Evolutionary conservation across 2,329 filamentous ascomycete genomes (phyloP).

Genomic region (Scedosporium apiospermum): DNA sequence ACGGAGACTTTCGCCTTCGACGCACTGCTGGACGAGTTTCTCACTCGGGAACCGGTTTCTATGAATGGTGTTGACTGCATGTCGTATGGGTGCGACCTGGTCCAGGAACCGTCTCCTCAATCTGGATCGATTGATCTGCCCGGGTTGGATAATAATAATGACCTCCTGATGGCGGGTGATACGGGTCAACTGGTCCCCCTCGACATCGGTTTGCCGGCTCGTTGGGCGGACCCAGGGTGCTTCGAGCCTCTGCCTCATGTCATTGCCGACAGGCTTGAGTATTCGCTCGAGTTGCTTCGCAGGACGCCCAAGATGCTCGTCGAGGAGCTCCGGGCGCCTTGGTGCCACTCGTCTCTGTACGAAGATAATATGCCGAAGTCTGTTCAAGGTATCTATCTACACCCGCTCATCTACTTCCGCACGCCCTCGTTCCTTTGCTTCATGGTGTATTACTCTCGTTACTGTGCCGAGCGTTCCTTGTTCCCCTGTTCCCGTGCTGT

Average conservation of each 20-base stretch:
- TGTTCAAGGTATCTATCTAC: conserved; percentile 28
- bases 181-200: conserved; percentile 5
- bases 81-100: background rate
- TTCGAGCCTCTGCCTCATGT: conserved; percentile 15
- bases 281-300: conserved; percentile 41
- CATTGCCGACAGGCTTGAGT: conserved; percentile 24
- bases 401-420: background rate
- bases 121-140: background rate
- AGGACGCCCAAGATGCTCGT: conserved; percentile 39
- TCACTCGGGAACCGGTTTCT: background rate
- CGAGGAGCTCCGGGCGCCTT: conserved; percentile 37
- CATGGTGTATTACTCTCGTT: too few relatives aligned
- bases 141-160: conserved; percentile 11
- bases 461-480: background rate
- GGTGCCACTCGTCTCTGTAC: conserved; percentile 44
- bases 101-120: background rate
- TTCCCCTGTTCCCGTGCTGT: background rate
- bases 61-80: background rate
- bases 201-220: background rate
- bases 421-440: background rate
- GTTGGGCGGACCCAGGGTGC: conserved; percentile 3
- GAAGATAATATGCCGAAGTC: conserved; percentile 37
- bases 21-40: conserved; percentile 2
- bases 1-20: conserved; percentile 1
- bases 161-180: conserved; percentile 15